Base-by-base conservation (phyloP, 345 rosid genomes). In the Eucalyptus camaldulensis region DNA sequence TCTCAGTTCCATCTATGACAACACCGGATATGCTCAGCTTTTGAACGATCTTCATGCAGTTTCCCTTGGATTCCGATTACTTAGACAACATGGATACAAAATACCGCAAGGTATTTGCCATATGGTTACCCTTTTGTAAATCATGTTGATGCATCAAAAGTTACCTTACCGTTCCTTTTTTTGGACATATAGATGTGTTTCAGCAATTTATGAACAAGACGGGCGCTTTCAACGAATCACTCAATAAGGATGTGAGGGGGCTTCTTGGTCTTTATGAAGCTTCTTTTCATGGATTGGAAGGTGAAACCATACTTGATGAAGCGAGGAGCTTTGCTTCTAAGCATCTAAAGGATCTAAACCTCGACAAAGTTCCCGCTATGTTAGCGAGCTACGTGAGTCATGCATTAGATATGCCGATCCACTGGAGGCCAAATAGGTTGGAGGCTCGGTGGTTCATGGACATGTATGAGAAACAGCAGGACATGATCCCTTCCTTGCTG, bases 241-340 rank as follows among this genome's bases (percentile, higher is more conserved):
- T 86, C 8, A 33, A 16, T 24, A 56, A 86, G 21, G 91, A 89
- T 69, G 86, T 86, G 10, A 60, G 88, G 60, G 93, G 88, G 25
- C 62, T 91, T 31, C 47, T 91, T 13, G 53, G 91, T 65, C 53
- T 91, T 47, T 89, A 90, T 87, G 91, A 91, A 89, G 93, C 91
- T 60, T 90, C 91, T 17, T 88, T 49, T 65, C 80, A 88, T 56
- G 88, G 88, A 13, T 49, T 86, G 31, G 65, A 72, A 87, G 92
- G 89, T 10, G 92, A 91, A 88, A 49, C 17, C 29, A 53, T 44
- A 21, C 69, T 89, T 31, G 92, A 91, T 37, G 89, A 88, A 24
- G 90, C 90, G 13, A 87, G 43, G 86, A 19, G 15, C 29, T 89
- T 89, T 50, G 54, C 90, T 13, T 62, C 60, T 16, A 65, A 25